Evolutionary conservation across 805 yeast species (phyloP).

Genomic region (Candida fluviatilis): DNA sequence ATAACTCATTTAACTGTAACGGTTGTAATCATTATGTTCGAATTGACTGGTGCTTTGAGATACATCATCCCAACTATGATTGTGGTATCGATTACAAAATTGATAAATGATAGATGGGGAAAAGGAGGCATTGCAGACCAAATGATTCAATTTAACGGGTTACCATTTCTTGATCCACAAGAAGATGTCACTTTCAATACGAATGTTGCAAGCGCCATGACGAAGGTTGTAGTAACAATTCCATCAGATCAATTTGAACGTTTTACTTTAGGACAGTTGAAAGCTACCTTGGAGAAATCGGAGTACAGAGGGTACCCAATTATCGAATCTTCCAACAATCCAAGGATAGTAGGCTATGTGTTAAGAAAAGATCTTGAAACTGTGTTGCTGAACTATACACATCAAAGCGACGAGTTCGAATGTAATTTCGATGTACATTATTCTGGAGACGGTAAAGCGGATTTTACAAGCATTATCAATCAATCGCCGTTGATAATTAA

Average conservation of each 20-base stretch:
- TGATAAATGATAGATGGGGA: constrained; percentile 74
- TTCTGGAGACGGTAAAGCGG: constrained; percentile 8
- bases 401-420: constrained; percentile 5
- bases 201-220: constrained; percentile 58
- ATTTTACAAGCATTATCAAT: constrained; percentile 34
- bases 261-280: constrained; percentile 30
- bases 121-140: constrained; percentile 91
- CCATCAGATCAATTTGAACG: constrained; percentile 26
- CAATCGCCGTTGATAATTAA: constrained; percentile 60
- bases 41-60: constrained; percentile 89
- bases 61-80: constrained; percentile 96
- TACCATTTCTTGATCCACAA: constrained; percentile 73
- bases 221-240: constrained; percentile 33
- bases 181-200: constrained; percentile 56
- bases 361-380: constrained; percentile 37
- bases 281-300: constrained; percentile 27
- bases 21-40: constrained; percentile 93
- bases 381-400: constrained; percentile 19
- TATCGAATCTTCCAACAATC: constrained; percentile 33
- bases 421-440: constrained; percentile 10
- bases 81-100: constrained; percentile 82
- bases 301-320: constrained; percentile 52
- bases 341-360: constrained; percentile 44
- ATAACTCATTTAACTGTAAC: constrained; percentile 90
- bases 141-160: constrained; percentile 83